A percentile compares a stretch with the other conserved stretches of the same genome.
These are phyloP conservation scores for Glarea lozoyensis DNA, from an alignment of 495 filamentous ascomycete genomes.

Conservation along the genomic window DNA sequence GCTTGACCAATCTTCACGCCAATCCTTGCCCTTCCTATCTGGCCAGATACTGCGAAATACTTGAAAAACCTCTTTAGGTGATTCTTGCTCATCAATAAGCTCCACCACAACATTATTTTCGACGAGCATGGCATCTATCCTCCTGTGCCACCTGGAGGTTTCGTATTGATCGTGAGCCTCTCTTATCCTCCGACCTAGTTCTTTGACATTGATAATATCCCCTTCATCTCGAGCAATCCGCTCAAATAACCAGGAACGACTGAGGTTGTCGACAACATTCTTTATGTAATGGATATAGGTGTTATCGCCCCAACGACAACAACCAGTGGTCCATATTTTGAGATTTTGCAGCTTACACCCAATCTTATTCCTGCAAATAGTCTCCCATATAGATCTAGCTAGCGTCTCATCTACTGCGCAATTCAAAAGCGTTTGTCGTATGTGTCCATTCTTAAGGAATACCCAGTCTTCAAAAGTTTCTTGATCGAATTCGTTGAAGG, in stretches of 20 bases:
- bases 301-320: background rate
- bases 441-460: background rate
- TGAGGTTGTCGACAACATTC: background rate
- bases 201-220: background rate
- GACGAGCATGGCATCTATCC: background rate
- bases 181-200: background rate
- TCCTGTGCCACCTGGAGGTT: background rate
- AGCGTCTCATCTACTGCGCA: constrained; percentile 2
- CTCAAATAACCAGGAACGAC: background rate
- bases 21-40: background rate
- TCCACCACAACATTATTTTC: background rate
- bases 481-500: background rate
- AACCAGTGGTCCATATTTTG: background rate
- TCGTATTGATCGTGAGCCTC: background rate
- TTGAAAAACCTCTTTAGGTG: no score
- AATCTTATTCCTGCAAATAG: constrained; percentile 1
- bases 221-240: background rate
- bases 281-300: background rate
- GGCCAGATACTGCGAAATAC: background rate
- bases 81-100: background rate
- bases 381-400: constrained; percentile 4
- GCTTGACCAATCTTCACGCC: background rate
- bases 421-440: constrained; percentile 3
- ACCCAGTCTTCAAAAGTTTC: background rate
- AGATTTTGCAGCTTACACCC: background rate